phyloP scores from a whole-genome alignment of 495 filamentous ascomycete genomes.

The Penicillium paxilli region DNA sequence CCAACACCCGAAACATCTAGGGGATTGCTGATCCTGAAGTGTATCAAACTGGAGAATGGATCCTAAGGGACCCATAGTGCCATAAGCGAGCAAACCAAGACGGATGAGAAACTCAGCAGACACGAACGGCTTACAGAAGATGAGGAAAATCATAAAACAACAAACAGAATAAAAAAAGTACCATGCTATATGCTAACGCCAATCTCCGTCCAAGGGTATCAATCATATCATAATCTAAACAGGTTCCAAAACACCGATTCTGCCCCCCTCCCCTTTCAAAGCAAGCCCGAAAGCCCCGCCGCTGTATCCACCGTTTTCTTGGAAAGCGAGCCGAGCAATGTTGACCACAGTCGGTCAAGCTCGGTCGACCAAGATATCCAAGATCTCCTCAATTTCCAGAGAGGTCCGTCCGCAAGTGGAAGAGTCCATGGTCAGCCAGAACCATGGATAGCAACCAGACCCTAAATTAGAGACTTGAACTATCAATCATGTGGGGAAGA shows the following conservation, averaged over 20 bases:
- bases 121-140: background rate
- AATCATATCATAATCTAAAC: slow-evolving; percentile 21
- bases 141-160: background rate
- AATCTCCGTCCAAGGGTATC: slow-evolving; percentile 21
- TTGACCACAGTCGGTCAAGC: background rate
- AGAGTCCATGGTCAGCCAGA: background rate
- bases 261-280: background rate
- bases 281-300: background rate
- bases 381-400: background rate
- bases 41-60: background rate
- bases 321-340: background rate
- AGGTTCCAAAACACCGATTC: slow-evolving; percentile 16
- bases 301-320: slow-evolving; percentile 1
- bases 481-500: background rate
- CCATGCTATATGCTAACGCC: background rate
- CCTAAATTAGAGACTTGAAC: background rate
- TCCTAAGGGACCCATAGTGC: background rate
- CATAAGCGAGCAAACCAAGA: background rate
- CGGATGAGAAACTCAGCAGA: background rate
- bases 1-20: background rate
- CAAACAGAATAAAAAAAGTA: background rate
- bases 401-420: slow-evolving; percentile 4
- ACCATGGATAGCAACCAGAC: background rate
- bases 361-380: background rate
- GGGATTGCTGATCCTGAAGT: background rate